Evolutionary conservation across 2,329 filamentous ascomycete genomes (phyloP), one percentile per base, ranked within the genome.

Genomic region (Aspergillus luchuensis): DNA sequence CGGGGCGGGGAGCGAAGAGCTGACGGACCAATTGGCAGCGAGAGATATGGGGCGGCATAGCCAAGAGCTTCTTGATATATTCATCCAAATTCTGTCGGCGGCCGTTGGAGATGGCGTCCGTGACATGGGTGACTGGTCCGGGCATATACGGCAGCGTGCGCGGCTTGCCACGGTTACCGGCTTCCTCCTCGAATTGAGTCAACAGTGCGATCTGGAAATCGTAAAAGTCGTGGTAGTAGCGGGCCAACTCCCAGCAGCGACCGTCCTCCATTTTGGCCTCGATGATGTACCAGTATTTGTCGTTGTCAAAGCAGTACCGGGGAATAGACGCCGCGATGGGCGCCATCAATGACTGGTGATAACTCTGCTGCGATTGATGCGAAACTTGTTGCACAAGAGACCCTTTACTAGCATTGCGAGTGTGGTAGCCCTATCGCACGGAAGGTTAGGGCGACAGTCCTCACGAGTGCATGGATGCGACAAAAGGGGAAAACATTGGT

Each of bases 271-370:
- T 86, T 69, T 89, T 85, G 23, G 91, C 92, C 75, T 97, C 93
- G 61, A 99, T 94, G 57, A 97, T 91, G 72, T 98, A 99, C 92
- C 95, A 98, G 78, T 98, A 98, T 76, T 97, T 97, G 69, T 97
- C 93, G 73, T 98, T 94, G 61, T 92, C 92, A 72, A 96, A 98
- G 76, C 92, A 96, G 79, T 97, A 98, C 63, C 92, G 86, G 15
- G 94, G 93, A 68, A 98, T 96, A 56, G 87, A 89, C 11, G 94
- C 95, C 59, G 87, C 87, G 52, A 96, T 80, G 0, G 95, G 94
- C 2, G 92, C 90, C 66, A 88, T 87, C 7, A 92, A 79, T 61
- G 73, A 72, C 13, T 71, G 69, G 54, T 87, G 69, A 60, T 87
- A 82, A 57, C 77, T 76, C 57, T 80, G 78, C 56, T 79, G 76